Percentiles rank a stretch among this genome's conserved stretches.
phyloP scores from a whole-genome alignment of 1,139 yeast species.

The Debaryomyces psychrophilus region DNA sequence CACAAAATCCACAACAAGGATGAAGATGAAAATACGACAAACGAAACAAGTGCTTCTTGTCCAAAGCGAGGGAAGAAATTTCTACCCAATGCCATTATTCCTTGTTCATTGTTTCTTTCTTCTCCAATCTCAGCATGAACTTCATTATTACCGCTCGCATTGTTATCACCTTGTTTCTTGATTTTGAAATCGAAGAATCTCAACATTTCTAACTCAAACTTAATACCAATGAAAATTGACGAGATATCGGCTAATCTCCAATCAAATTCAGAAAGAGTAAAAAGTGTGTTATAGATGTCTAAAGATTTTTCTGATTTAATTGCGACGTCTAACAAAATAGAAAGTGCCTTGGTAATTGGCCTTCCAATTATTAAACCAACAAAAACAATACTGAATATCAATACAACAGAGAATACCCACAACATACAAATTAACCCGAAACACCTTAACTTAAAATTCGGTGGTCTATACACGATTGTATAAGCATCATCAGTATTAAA shows the following conservation, averaged over 20 bases:
- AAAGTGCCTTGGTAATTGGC: slow-evolving; percentile 31
- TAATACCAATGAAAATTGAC: slow-evolving; percentile 28
- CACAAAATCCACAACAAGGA: slow-evolving; percentile 24
- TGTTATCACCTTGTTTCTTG: slow-evolving; percentile 3
- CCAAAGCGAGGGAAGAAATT: slow-evolving; percentile 9
- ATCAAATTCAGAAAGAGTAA: slow-evolving; percentile 14
- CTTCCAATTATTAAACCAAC: slow-evolving; percentile 44
- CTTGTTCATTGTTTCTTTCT: slow-evolving; percentile 8
- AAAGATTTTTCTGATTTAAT: slow-evolving; percentile 3
- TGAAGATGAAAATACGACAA: slow-evolving; percentile 7
- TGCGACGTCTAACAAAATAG: slow-evolving; percentile 7
- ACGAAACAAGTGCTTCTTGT: neutral
- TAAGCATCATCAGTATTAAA: slow-evolving; percentile 57
- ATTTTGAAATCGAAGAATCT: slow-evolving; percentile 18
- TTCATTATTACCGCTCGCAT: slow-evolving; percentile 16
- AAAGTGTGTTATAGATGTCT: slow-evolving; percentile 1
- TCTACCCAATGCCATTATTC: slow-evolving; percentile 10
- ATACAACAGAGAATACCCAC: slow-evolving; percentile 69
- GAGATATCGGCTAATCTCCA: slow-evolving; percentile 30
- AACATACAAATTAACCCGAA: slow-evolving; percentile 57
- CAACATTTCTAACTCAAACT: slow-evolving; percentile 22
- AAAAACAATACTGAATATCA: slow-evolving; percentile 41
- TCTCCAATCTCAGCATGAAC: slow-evolving; percentile 9
- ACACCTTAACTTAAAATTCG: slow-evolving; percentile 65
- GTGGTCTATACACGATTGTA: slow-evolving; percentile 85